Base-by-base conservation (phyloP, 768 basidiomycete species). In the Mycena chlorophos region DNA sequence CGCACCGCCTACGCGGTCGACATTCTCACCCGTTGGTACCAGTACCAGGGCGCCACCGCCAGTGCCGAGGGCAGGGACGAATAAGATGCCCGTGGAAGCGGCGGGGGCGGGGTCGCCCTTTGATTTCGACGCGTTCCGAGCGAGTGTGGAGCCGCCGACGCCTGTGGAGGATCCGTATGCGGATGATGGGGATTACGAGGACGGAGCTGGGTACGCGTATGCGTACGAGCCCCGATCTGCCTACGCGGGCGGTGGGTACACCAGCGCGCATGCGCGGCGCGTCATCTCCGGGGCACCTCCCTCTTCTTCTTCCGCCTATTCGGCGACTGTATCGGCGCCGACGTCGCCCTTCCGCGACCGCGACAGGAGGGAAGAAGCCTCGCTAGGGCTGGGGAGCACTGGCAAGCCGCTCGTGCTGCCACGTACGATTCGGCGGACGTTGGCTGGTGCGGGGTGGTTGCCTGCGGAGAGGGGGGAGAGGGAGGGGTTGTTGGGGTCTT, bases 371-470 rank as follows among this genome's bases (percentile, higher is more conserved):
- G 10, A 17, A 34, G 31, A 17, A 8, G 31, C 10, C 31, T 8
- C 10, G 31, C 10, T 34, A 8, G 31, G 17, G 10, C 31, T 34
- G 31, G 31, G 17, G 31, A 34, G 17, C 10, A 34, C 10, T 34
- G 10, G 31, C 8, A 26, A n/a, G n/a, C n/a, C n/a, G n/a, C n/a
- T 38, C 19, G 49, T 14, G 28, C 28, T 45, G 13, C 42, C 42
- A 19, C 25, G 46, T 12, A 20, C 28, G 16, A 14, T 49, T n/a
- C 29, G 50, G 19, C 31, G 50, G 50, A 51, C 50, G 50, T 51
- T 51, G 50, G 50, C 50, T 5, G 50, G 50, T 40, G 50, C 50
- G 50, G 50, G 50, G 50, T 51, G 34, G 34, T 31, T 51, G 5
- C 34, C 34, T 6, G 50, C 50, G 31, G 50, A 51, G 38, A 20